phyloP scores from a whole-genome alignment of 768 basidiomycete species.

The Boletus reticulatus region DNA sequence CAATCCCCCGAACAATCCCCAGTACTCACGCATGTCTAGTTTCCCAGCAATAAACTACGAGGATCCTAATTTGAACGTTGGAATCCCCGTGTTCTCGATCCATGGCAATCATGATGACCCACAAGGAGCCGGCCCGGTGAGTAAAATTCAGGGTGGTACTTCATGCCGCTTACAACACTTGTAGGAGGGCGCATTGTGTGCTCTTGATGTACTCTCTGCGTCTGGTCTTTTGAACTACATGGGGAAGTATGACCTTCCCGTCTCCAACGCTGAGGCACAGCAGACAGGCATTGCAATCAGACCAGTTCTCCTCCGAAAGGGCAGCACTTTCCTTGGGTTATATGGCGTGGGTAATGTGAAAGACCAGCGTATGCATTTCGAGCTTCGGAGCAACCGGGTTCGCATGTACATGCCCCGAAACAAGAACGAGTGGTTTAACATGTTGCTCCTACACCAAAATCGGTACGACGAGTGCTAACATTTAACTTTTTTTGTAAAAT shows the following conservation, averaged over 20 bases:
- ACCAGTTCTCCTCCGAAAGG: conserved; percentile 90
- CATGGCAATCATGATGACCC: conserved; percentile 99
- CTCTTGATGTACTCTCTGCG: conserved; percentile 92
- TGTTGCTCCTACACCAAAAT: conserved; percentile 93
- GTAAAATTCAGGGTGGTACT: conserved; percentile 25
- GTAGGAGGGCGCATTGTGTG: conserved; percentile 93
- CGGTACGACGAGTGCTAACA: conserved; percentile 46
- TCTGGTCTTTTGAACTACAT: conserved; percentile 96
- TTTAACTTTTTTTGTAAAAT: not conserved
- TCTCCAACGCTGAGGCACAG: conserved; percentile 61
- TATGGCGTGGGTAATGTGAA: conserved; percentile 98
- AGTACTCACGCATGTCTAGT: conserved; percentile 38
- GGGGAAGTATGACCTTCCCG: conserved; percentile 89
- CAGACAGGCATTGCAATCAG: conserved; percentile 79
- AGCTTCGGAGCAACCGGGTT: conserved; percentile 89
- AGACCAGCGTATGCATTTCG: conserved; percentile 95
- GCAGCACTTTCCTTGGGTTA: conserved; percentile 80
- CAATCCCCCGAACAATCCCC: not conserved
- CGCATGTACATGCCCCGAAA: conserved; percentile 95
- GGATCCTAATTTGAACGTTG: conserved; percentile 92
- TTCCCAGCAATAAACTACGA: conserved; percentile 98
- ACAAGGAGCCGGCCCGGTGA: conserved; percentile 88
- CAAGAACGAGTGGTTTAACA: conserved; percentile 93
- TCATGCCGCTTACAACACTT: not conserved
- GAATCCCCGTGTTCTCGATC: conserved; percentile 97